phyloP scores from a whole-genome alignment of 345 rosid species.

The Punica granatum region DNA sequence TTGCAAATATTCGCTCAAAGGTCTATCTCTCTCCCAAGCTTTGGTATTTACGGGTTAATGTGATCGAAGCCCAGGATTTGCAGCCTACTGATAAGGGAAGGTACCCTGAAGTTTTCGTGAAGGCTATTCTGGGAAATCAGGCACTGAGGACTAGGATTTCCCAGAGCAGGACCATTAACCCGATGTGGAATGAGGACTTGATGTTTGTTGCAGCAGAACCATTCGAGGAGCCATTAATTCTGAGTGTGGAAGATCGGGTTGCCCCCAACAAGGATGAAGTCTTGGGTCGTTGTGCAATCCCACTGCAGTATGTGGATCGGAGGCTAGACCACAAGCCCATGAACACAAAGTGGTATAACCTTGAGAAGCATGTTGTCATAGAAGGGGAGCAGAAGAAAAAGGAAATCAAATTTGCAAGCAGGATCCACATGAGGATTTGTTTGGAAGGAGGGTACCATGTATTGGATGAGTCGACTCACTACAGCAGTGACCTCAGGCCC shows the following conservation, averaged over 20 bases:
- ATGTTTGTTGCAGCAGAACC: conserved; percentile 54
- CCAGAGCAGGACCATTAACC: conserved; percentile 17
- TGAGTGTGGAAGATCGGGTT: conserved; percentile 35
- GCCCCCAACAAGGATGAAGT: conserved; percentile 33
- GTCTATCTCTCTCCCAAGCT: conserved; percentile 33
- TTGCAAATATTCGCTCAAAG: conserved; percentile 24
- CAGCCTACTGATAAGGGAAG: conserved; percentile 16
- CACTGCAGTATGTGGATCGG: conserved; percentile 19
- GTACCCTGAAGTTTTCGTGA: conserved; percentile 29
- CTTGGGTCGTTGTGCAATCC: conserved; percentile 32
- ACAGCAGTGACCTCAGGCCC: conserved; percentile 45
- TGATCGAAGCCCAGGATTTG: conserved; percentile 42
- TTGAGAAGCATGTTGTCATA: conserved; percentile 20
- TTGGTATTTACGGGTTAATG: conserved; percentile 35
- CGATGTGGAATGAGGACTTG: conserved; percentile 45
- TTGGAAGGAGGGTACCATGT: conserved; percentile 59
- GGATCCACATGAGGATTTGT: conserved; percentile 30
- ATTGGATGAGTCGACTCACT: conserved; percentile 37
- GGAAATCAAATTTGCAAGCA: conserved; percentile 29
- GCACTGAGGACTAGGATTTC: conserved; percentile 30
- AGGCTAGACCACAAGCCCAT: conserved; percentile 19
- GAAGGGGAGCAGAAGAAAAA: conserved; percentile 20
- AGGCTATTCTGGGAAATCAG: conserved; percentile 24
- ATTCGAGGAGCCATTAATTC: conserved; percentile 32
- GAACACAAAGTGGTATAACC: conserved; percentile 28